Base-by-base conservation (phyloP, 2,329 filamentous ascomycete genomes). In the Aspergillaceae sp. region DNA sequence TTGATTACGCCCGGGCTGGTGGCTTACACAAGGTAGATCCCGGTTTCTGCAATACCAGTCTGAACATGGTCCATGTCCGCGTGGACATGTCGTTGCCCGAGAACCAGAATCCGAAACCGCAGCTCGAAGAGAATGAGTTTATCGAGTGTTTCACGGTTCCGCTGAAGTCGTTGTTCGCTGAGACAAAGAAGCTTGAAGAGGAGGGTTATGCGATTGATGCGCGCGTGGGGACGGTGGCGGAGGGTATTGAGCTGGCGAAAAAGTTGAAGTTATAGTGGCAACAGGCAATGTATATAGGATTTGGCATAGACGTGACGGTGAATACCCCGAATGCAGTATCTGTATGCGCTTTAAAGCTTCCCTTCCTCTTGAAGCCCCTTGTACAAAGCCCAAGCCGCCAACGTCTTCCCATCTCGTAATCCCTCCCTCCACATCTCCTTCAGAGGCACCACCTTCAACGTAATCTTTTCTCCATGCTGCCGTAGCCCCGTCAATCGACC, bases 201-300 rank as follows among this genome's bases (percentile, higher is more conserved):
- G 72, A 87, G 52, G 87, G 87, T 0, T 89, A 79, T 64, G 86
- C 84, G 1, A 86, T 92, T 54, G 87, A 92, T 65, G 86, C 86
- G 4, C 74, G 86, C 35, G 82, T 91, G 2, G 86, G 83, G 1
- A 87, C 84, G 4, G 67, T 91, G 40, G 87, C 86, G 0, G 86
- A 91, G 64, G 86, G 86, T 0, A 82, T 91, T 49, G 81, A 90
- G 60, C 68, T 87, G 51, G 83, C 83, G 19, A 84, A 80, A 69
- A 66, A 64, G 51, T 61, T 58, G 52, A 59, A 52, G 41, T 48
- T 64, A 41, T 56, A 40, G 54, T 4, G 11, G 34, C 34, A 34
- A 29, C 29, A 34, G 10, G 34, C 35, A 30, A 40, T 30, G 42
- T 34, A 42, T 42, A 34, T 35, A 29, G 32, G 6, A n/a, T 28